These are phyloP conservation scores for Chrysosporium queenslandicum DNA, from an alignment of 2,329 filamentous ascomycete species.

Conservation along the genomic window DNA sequence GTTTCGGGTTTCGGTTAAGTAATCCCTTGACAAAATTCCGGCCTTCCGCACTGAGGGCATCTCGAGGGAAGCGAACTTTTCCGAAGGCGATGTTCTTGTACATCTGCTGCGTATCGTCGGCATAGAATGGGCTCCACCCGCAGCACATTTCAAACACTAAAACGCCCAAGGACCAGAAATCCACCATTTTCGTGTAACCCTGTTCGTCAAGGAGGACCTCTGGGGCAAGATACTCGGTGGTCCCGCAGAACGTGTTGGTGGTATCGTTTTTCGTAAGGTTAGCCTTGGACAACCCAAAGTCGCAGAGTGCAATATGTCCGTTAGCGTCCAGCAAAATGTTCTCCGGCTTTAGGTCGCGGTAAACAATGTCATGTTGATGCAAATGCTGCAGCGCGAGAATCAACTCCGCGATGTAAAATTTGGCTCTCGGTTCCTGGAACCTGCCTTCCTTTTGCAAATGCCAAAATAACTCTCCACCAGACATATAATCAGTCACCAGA, in stretches of 20 bases:
- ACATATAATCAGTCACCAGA: constrained; percentile 99
- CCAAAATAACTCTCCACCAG: constrained; percentile 96
- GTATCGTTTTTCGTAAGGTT: constrained; percentile 95
- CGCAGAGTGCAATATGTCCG: constrained; percentile 92
- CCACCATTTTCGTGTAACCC: constrained; percentile 99
- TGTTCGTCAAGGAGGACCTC: constrained; percentile 93
- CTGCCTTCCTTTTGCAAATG: constrained; percentile 94
- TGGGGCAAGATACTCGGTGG: constrained; percentile 91
- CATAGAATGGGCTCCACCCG: constrained; percentile 97
- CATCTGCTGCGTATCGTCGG: constrained; percentile 98
- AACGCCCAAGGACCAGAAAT: constrained; percentile 97
- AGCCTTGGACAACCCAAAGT: constrained; percentile 95
- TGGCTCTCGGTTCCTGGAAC: constrained; percentile 87
- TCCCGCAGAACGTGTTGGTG: constrained; percentile 97
- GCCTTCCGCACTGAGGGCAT: constrained; percentile 87
- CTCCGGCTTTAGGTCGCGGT: constrained; percentile 92
- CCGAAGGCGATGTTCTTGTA: constrained; percentile 99
- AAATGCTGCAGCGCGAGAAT: constrained; percentile 91
- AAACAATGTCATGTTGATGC: constrained; percentile 95
- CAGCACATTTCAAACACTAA: constrained; percentile 99
- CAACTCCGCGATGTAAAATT: constrained; percentile 97
- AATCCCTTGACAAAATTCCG: constrained; percentile 97
- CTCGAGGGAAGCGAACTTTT: constrained; percentile 90
- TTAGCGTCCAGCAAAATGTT: constrained; percentile 96
- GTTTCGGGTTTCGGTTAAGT: constrained; percentile 92